Evolutionary conservation across 331 rosid species (phyloP).

Genomic region (Malus hybrid): DNA sequence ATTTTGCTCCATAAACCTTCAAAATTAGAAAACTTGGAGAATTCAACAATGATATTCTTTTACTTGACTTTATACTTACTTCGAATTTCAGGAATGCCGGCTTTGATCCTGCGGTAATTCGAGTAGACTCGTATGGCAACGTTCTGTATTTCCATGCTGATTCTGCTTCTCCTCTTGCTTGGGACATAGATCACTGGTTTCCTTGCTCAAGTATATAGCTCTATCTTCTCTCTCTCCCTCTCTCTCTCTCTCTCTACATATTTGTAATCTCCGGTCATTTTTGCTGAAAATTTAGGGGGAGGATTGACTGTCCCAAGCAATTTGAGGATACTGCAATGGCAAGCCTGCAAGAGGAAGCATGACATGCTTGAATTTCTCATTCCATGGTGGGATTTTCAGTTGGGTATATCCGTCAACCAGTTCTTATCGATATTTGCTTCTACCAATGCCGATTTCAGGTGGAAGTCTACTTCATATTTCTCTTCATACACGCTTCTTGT

Average conservation of each 20-base stretch:
- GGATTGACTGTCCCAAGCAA: slow-evolving; percentile 94
- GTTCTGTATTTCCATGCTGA: slow-evolving; percentile 90
- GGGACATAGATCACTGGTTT: slow-evolving; percentile 99
- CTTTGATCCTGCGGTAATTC: slow-evolving; percentile 84
- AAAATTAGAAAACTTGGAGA: not conserved
- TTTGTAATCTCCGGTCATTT: slow-evolving; percentile 2
- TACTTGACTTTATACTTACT: not conserved
- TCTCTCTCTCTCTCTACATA: not conserved
- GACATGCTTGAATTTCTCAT: slow-evolving; percentile 81
- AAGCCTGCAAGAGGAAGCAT: slow-evolving; percentile 70
- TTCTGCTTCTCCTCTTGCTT: slow-evolving; percentile 91
- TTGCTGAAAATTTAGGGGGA: slow-evolving; percentile 57
- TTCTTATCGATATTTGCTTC: slow-evolving; percentile 84
- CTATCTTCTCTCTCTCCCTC: not conserved
- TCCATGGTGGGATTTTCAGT: slow-evolving; percentile 98
- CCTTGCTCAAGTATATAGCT: slow-evolving; percentile 72
- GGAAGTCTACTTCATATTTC: not conserved
- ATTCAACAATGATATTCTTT: not conserved
- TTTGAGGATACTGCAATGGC: slow-evolving; percentile 75
- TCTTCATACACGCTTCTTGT: not conserved
- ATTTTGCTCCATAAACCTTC: slow-evolving; percentile 1
- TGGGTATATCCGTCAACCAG: slow-evolving; percentile 90
- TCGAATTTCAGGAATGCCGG: slow-evolving; percentile 79
- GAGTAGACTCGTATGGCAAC: slow-evolving; percentile 84
- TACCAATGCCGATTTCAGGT: slow-evolving; percentile 89